Evolutionary conservation across 495 filamentous ascomycete genomes (phyloP).

Genomic region (Extremus antarcticus): DNA sequence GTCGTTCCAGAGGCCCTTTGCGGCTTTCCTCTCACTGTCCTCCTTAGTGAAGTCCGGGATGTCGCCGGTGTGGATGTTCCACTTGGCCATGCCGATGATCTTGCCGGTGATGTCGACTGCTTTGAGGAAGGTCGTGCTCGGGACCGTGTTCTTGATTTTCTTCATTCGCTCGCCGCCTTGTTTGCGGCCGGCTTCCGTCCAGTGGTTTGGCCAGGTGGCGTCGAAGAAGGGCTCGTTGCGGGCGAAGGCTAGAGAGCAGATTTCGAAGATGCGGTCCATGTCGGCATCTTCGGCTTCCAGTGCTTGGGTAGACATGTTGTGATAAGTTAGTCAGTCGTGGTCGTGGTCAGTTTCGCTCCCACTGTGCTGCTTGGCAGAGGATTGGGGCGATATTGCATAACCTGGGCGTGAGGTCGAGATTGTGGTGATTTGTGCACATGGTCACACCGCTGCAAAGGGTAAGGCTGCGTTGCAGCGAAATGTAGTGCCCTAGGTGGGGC

Average conservation of each 20-base stretch:
- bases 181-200: constrained; percentile 7
- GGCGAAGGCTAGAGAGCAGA: constrained; percentile 8
- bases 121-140: constrained; percentile 10
- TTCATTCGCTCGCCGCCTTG: constrained; percentile 9
- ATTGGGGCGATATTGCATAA: neutral
- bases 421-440: too few relatives aligned
- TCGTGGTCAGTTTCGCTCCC: too few relatives aligned
- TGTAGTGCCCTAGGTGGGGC: too few relatives aligned
- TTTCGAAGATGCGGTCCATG: constrained; percentile 16
- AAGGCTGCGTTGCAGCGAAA: too few relatives aligned
- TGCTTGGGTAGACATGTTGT: neutral
- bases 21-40: neutral
- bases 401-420: too few relatives aligned
- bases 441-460: too few relatives aligned
- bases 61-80: constrained; percentile 7
- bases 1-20: constrained; percentile 6
- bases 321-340: too few relatives aligned
- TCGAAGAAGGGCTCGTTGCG: constrained; percentile 8
- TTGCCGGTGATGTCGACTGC: constrained; percentile 7
- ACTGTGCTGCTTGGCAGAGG: too few relatives aligned
- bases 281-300: constrained; percentile 12
- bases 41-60: neutral
- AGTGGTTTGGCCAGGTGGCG: constrained; percentile 6
- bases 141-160: constrained; percentile 1
- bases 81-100: constrained; percentile 15